phyloP scores from a whole-genome alignment of 2,329 filamentous ascomycete species.

The Zasmidium cellare region DNA sequence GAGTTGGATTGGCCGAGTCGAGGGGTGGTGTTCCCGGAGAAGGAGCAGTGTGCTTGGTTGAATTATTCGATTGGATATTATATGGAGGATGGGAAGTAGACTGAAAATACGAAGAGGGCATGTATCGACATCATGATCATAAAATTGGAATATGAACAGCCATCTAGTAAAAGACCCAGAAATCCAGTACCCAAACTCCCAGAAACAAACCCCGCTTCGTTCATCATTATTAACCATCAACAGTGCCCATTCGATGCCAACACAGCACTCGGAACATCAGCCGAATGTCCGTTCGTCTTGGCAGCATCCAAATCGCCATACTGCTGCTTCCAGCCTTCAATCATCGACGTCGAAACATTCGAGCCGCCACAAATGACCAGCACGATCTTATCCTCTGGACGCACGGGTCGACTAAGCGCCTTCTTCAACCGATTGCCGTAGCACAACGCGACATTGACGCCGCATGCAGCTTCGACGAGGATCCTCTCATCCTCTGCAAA shows the following conservation, averaged over 20 bases:
- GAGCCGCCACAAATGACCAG: constrained; percentile 77
- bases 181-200: too few species aligned
- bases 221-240: background rate
- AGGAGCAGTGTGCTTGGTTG: constrained; percentile 52
- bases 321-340: constrained; percentile 50
- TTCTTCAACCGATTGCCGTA: constrained; percentile 65
- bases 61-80: constrained; percentile 50
- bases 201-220: too few species aligned
- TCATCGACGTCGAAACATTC: constrained; percentile 53
- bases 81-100: constrained; percentile 30
- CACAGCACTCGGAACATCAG: background rate
- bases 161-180: too few species aligned
- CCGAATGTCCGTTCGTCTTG: background rate
- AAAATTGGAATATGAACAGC: too few species aligned
- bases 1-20: constrained; percentile 50
- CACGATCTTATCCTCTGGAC: constrained; percentile 70
- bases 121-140: too few species aligned
- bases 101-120: too few species aligned
- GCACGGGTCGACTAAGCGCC: constrained; percentile 58
- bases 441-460: constrained; percentile 72
- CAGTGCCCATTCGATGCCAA: background rate
- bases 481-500: constrained; percentile 81
- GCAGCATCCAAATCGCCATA: constrained; percentile 25
- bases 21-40: constrained; percentile 48
- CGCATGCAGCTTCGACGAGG: constrained; percentile 82